Evolutionary conservation across 768 basidiomycete species (phyloP).

Genomic region (Thelephora ganbajun): DNA sequence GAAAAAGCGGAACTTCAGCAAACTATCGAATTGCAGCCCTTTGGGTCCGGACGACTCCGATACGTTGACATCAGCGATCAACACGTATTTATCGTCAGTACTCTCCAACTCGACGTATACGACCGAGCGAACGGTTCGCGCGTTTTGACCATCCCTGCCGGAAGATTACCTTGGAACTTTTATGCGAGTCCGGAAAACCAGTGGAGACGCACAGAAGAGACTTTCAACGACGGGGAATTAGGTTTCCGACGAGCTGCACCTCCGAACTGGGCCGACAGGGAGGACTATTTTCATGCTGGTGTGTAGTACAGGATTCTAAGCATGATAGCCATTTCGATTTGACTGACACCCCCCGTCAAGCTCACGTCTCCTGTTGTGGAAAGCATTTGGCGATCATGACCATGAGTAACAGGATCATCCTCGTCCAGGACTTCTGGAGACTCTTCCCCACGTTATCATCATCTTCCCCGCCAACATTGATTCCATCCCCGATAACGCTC

Average conservation of each 20-base stretch:
- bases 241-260: neutral
- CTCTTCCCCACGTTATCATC: slow-evolving; percentile 4
- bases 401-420: slow-evolving; percentile 12
- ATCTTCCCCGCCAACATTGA: neutral
- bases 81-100: slow-evolving; percentile 49
- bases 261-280: neutral
- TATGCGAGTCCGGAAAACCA: too few species aligned
- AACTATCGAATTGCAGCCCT: slow-evolving; percentile 21
- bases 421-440: slow-evolving; percentile 22
- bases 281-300: slow-evolving; percentile 4
- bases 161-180: neutral
- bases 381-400: slow-evolving; percentile 19
- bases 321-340: slow-evolving; percentile 5
- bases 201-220: neutral
- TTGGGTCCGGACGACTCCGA: slow-evolving; percentile 31
- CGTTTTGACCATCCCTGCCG: slow-evolving; percentile 22
- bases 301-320: neutral
- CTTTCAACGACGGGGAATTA: neutral
- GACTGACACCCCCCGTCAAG: slow-evolving; percentile 7
- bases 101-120: slow-evolving; percentile 36
- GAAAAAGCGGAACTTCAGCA: too few species aligned
- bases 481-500: neutral
- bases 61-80: slow-evolving; percentile 54
- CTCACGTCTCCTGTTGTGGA: slow-evolving; percentile 24
- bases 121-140: slow-evolving; percentile 29